Base-by-base conservation (phyloP, 2,329 filamentous ascomycete species). In the Xylaria sp. region DNA sequence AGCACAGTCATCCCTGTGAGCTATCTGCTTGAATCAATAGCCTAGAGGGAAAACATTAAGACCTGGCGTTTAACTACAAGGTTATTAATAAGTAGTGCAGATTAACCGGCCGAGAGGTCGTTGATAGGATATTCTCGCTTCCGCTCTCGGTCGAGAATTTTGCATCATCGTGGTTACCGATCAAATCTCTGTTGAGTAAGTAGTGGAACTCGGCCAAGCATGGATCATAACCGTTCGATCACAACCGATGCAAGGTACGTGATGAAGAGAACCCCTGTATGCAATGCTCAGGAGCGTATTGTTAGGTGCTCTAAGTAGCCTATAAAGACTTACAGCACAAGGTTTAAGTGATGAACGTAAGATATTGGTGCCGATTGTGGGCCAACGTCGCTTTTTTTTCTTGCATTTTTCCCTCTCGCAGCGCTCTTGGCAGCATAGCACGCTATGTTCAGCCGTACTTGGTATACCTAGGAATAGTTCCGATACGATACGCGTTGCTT, bases 331-430 rank as follows among this genome's bases (percentile, higher is more conserved):
- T 64, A 30, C 47, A 61, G 67, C 70, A 70, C 61, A 53, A 19
- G 27, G 19, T 61, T 27, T 21, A 57, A 21, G 71, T 74, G 72
- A 75, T 65, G 17, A 61, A 53, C 54, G 65, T 64, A 56, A 61
- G 36, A 67, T 61, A 72, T 71, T 75, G 71, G 72, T 65, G 59
- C 48, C 14, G 39, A 47, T 19, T 66, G 63, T 54, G 67, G 59
- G 48, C 39, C 62, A 45, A 9, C 27, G 32, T 63, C 14, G 36
- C n/a, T 32, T n/a, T 50, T 34, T 42, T 47, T 51, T 61, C 19
- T 30, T 24, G 45, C 51, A 30, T 36, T 58, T 36, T 47, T 14
- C 24, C 21, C 19, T 59, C 58, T 51, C 48, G 9, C 47, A 61
- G 39, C 19, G 42, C 39, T 54, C 64, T 64, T 67, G 64, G 64